Base-by-base conservation (phyloP, 768 basidiomycete genomes). In the Boletus sensibilis region DNA sequence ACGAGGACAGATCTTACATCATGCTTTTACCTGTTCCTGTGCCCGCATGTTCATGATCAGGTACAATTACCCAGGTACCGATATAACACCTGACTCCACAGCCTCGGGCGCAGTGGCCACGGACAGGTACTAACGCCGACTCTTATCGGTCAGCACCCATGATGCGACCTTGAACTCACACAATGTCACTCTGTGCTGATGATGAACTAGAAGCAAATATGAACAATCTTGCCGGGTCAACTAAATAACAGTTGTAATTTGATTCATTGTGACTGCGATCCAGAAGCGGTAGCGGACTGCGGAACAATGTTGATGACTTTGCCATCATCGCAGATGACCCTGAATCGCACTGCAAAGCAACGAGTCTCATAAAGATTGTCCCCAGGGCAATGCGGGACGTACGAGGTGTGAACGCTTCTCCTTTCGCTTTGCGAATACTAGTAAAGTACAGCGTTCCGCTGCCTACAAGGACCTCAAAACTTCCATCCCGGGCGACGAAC, bases 371-470 rank as follows among this genome's bases (percentile, higher is more conserved):
- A 20, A 34, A 14, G 16, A 29, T 20, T 4, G 10, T 4, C 25
- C 38, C 14, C 5, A 23, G 40, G 13, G 27, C 53, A 45, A 41
- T 14, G 5, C 20, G 37, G 5, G 23, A 53, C 48, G 58, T 69
- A 92, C 88, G 65, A 4, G 86, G 84, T 34, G 80, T 83, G 68
- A 88, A 92, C 1, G 80, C 81, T 39, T 80, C 73, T 10, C 88
- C 89, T 65, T 90, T 92, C 16, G 79, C 82, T 73, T 83, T 86
- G 41, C 90, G 80, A 53, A 92, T 86, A 68, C 88, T 91, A 3
- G 90, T 92, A 68, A 92, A 92, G 66, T 92, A 92, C 2, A 92
- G 69, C 18, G 88, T 92, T 7, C 90, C 90, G 20, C 83, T 77
- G 21, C 82, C 89, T 90, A 55, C 7, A 25, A 29, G 42, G 23